Evolutionary conservation across 495 filamentous ascomycete genomes (phyloP).

Genomic region (Penicillium goetzii): DNA sequence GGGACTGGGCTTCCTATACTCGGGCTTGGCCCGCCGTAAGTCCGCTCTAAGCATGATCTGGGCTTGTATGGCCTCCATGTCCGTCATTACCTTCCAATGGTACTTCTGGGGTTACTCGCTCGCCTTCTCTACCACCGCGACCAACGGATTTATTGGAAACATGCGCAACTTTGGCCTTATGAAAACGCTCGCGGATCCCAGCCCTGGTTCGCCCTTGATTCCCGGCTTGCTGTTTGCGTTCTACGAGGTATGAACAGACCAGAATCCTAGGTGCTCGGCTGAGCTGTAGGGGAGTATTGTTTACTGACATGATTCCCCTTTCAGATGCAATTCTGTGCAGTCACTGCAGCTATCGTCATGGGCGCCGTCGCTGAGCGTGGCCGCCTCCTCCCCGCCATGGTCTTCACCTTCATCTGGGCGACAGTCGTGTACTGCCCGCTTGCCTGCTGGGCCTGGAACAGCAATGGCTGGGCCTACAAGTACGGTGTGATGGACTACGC

Average conservation of each 20-base stretch:
- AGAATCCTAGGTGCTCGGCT: background rate
- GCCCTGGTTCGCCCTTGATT: conserved; percentile 65
- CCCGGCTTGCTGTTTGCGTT: conserved; percentile 67
- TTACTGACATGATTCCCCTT: background rate
- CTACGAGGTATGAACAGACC: conserved; percentile 50
- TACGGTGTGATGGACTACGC: conserved; percentile 97
- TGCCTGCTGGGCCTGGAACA: conserved; percentile 94
- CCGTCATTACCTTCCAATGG: conserved; percentile 73
- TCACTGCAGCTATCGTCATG: conserved; percentile 90
- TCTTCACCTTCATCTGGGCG: conserved; percentile 95
- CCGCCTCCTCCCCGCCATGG: conserved; percentile 90
- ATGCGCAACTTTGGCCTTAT: conserved; percentile 67
- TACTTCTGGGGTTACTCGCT: conserved; percentile 77
- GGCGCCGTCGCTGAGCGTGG: conserved; percentile 93
- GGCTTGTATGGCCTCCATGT: conserved; percentile 67
- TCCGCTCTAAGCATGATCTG: conserved; percentile 72
- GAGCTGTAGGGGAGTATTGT: background rate
- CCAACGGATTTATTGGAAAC: conserved; percentile 70
- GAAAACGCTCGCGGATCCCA: conserved; percentile 64
- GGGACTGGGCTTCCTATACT: conserved; percentile 72
- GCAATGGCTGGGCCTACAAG: conserved; percentile 88
- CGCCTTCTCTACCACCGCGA: conserved; percentile 66
- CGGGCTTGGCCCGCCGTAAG: conserved; percentile 65
- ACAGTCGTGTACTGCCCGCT: conserved; percentile 97
- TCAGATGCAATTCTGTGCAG: conserved; percentile 94